Evolutionary conservation across 1,139 yeast species (phyloP), one percentile per base, ranked within the genome.

Genomic region (Saccharomyces hybrid): DNA sequence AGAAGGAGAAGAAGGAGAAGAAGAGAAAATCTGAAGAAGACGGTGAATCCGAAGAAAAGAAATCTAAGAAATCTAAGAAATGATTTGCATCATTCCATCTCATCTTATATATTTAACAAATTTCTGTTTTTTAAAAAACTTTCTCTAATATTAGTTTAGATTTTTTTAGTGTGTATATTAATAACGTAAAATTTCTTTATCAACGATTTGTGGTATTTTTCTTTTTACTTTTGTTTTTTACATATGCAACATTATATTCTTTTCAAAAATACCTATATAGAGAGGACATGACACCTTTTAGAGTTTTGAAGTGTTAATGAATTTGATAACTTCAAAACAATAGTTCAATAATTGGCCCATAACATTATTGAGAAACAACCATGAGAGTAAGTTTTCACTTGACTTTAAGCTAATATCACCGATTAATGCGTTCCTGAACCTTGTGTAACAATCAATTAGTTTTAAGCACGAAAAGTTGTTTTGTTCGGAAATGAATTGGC

Each of bases 11-110:
- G 62, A 75, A 79, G 72, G 77, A 81, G 64, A 77, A 80, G 73
- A 78, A 85, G 76, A 79, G 84, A 74, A 80, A 82, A 70, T 80
- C 81, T 67, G 85, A 82, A 56, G 85, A 80, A 55, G 85, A 81
- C 54, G 81, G 74, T 51, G 84, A 78, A 58, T 77, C 75, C 59
- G 76, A 75, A 54, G 79, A 78, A 63, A 78, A 78, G 69, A 81
- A 82, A 76, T 73, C 78, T 73, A 80, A 80, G 75, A 79, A 80
- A 72, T 72, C 77, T 52, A 78, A 79, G 75, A 75, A 74, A 67
- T 73, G 64, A 60, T 38, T 16, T 16, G 24, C 44, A 38, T 38
- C 44, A 19, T 16, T 38, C 44, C 24, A 16, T 38, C 44, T 19
- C 44, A 38, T 38, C 44, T 24, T 38, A 38, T 19, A 38, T 38